Conservation (phyloP, 2,329 filamentous ascomycete genomes). For the Paracoccidioides lutzii region DNA sequence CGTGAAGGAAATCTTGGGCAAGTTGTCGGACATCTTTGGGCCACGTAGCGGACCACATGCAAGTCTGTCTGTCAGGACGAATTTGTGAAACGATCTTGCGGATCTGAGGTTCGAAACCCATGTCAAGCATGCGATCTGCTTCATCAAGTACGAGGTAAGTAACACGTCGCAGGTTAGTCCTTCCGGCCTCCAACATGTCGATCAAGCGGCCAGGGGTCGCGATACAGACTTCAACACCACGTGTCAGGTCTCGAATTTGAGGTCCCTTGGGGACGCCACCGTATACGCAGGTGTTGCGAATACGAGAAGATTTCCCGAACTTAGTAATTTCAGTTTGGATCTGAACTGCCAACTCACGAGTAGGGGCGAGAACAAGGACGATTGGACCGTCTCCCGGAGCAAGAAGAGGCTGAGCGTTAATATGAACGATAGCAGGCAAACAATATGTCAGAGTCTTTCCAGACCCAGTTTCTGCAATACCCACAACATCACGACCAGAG, state of each 20-base stretch:
- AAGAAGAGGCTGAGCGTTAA: conserved; percentile 95
- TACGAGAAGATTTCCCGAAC: conserved; percentile 94
- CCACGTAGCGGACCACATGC: conserved; percentile 99
- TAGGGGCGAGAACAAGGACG: conserved; percentile 88
- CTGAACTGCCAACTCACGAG: conserved; percentile 94
- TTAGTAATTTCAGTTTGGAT: conserved; percentile 98
- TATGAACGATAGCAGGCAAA: conserved; percentile 95
- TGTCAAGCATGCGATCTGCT: conserved; percentile 98
- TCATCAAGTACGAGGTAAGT: conserved; percentile 98
- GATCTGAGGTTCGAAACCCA: conserved; percentile 99
- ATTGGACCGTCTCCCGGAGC: conserved; percentile 93
- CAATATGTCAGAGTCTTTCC: conserved; percentile 99
- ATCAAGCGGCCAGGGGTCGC: conserved; percentile 95
- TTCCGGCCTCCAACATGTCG: conserved; percentile 95
- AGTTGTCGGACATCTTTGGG: conserved; percentile 94
- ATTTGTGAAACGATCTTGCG: conserved; percentile 98
- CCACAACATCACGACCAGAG: conserved; percentile 92
- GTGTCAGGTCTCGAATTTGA: conserved; percentile 86
- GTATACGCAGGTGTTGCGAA: conserved; percentile 97
- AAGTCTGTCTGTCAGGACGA: conserved; percentile 93
- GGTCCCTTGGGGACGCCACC: conserved; percentile 96
- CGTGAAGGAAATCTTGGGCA: conserved; percentile 76
- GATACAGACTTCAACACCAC: conserved; percentile 97
- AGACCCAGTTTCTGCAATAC: conserved; percentile 97
- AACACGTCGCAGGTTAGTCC: conserved; percentile 94